Evolutionary conservation across 2,329 filamentous ascomycete genomes (phyloP).

Genomic region (Sordariomycetes sp.): DNA sequence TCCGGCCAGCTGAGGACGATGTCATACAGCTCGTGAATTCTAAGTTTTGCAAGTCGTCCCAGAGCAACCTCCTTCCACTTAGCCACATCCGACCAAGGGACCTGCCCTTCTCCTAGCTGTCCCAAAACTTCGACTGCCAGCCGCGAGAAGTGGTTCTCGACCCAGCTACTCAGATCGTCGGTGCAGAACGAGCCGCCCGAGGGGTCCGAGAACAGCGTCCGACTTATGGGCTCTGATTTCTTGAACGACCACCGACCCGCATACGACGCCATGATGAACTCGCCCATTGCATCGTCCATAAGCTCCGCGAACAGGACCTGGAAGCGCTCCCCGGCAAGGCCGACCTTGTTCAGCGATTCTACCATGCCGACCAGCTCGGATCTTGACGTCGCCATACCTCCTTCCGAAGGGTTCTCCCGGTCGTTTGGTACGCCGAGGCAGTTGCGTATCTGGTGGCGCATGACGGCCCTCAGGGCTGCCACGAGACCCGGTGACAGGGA

Average conservation of each 20-base stretch:
- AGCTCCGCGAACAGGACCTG: conserved; percentile 63
- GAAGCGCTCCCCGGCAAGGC: conserved; percentile 57
- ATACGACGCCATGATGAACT: conserved; percentile 52
- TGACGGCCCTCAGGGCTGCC: conserved; percentile 40
- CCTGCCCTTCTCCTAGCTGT: conserved; percentile 26
- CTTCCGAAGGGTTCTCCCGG: background rate
- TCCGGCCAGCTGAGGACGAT: conserved; percentile 68
- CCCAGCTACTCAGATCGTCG: conserved; percentile 51
- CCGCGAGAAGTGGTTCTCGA: conserved; percentile 55
- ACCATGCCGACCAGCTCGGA: conserved; percentile 43
- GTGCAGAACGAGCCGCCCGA: conserved; percentile 38
- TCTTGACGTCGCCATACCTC: background rate
- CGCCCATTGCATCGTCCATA: conserved; percentile 54
- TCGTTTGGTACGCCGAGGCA: background rate
- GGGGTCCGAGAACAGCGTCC: background rate
- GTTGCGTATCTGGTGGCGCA: conserved; percentile 21
- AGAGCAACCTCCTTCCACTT: conserved; percentile 63
- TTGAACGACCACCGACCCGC: conserved; percentile 45
- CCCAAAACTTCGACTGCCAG: conserved; percentile 52
- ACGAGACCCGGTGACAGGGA: conserved; percentile 44
- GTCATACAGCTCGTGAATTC: conserved; percentile 66
- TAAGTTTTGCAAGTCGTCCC: conserved; percentile 54
- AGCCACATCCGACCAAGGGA: conserved; percentile 47
- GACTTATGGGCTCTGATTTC: conserved; percentile 6
- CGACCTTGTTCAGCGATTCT: conserved; percentile 50